phyloP scores from a whole-genome alignment of 2,329 filamentous ascomycete species.

The Exophiala xenobiotica region DNA sequence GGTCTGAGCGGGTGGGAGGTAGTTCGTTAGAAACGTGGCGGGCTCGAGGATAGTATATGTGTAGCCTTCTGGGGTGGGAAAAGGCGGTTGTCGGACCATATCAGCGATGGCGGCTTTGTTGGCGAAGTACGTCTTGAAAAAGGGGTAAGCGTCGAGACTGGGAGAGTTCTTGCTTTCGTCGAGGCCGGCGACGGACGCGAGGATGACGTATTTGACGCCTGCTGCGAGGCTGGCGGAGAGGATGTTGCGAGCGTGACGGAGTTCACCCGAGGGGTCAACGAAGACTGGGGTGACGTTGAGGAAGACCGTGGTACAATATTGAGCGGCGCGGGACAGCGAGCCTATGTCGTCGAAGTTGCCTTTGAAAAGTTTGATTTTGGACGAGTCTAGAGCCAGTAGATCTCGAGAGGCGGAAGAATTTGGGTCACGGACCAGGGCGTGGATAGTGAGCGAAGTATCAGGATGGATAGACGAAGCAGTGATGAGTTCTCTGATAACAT shows the following conservation, averaged over 20 bases:
- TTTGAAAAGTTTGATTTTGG: conserved; percentile 52
- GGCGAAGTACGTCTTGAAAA: conserved; percentile 1
- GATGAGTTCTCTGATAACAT: conserved; percentile 34
- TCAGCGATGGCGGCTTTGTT: conserved; percentile 3
- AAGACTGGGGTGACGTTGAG: conserved; percentile 14
- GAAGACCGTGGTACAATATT: conserved; percentile 6
- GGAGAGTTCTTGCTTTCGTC: neutral
- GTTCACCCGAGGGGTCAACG: conserved; percentile 10
- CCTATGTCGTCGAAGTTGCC: conserved; percentile 55
- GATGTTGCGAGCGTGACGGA: conserved; percentile 13
- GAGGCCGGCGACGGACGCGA: neutral
- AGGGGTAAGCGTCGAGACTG: neutral
- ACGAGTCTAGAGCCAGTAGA: conserved; percentile 44
- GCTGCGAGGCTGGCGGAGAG: conserved; percentile 5
- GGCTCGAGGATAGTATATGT: conserved; percentile 11
- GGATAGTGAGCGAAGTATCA: conserved; percentile 45
- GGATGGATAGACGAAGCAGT: conserved; percentile 10
- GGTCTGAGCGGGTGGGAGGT: neutral
- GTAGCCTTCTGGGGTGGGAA: neutral
- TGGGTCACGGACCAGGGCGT: conserved; percentile 60
- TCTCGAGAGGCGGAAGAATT: conserved; percentile 50
- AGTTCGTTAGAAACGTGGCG: conserved; percentile 11
- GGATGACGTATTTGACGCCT: conserved; percentile 11
- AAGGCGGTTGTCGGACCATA: conserved; percentile 3
- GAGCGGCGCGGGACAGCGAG: conserved; percentile 5